Evolutionary conservation across 768 basidiomycete species (phyloP).

Genomic region (Chalciporus piperatus): DNA sequence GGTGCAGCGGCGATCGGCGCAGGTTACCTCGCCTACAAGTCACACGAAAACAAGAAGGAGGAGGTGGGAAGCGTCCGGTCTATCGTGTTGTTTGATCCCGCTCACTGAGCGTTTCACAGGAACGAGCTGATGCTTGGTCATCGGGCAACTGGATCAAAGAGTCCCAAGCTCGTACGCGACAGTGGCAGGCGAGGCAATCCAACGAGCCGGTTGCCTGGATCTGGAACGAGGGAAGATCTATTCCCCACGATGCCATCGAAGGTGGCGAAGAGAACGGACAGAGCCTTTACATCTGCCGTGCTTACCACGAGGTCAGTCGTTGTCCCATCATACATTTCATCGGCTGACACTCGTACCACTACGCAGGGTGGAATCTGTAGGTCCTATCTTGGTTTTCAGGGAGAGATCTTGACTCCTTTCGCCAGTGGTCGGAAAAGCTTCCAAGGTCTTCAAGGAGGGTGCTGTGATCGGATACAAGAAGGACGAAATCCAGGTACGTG

Average conservation of each 20-base stretch:
- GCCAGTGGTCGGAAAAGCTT: conserved; percentile 68
- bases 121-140: conserved; percentile 51
- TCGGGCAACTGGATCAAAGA: conserved; percentile 53
- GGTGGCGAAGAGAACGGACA: conserved; percentile 54
- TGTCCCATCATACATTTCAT: neutral
- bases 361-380: conserved; percentile 53
- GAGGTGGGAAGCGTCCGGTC: conserved; percentile 39
- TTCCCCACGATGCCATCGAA: conserved; percentile 56
- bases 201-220: conserved; percentile 59
- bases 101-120: conserved; percentile 30
- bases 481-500: conserved; percentile 55
- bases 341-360: conserved; percentile 8
- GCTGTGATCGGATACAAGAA: conserved; percentile 60
- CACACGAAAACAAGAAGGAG: conserved; percentile 55
- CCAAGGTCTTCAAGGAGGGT: conserved; percentile 54
- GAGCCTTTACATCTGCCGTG: conserved; percentile 57
- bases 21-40: conserved; percentile 50
- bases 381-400: conserved; percentile 5
- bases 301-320: conserved; percentile 51
- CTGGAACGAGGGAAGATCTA: conserved; percentile 53
- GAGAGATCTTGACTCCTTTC: conserved; percentile 1
- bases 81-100: neutral
- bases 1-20: conserved; percentile 51
- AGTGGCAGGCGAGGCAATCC: conserved; percentile 44
- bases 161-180: conserved; percentile 50